Conservation (phyloP, 805 yeast species). For the Saccharomyces jurei region DNA sequence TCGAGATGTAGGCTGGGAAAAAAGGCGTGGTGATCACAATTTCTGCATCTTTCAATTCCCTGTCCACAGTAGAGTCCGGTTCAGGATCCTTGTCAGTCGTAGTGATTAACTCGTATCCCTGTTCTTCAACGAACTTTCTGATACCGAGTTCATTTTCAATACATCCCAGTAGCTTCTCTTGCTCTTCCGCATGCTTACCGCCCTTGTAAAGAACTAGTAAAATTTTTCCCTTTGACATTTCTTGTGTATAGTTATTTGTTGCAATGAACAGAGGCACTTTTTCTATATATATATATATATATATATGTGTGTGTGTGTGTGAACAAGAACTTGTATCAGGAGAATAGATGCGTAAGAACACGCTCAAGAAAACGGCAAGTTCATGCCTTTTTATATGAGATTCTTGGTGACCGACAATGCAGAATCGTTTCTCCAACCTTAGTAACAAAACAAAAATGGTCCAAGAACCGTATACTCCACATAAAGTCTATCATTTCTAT, state of each 20-base stretch:
- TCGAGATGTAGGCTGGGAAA: constrained; percentile 70
- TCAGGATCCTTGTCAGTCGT: constrained; percentile 63
- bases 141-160: constrained; percentile 72
- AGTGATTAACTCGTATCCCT: constrained; percentile 60
- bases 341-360: too few relatives aligned
- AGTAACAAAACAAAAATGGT: background rate
- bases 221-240: constrained; percentile 30
- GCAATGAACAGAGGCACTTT: too few relatives aligned
- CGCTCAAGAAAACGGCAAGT: background rate
- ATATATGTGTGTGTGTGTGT: too few relatives aligned
- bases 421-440: background rate
- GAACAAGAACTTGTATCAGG: too few relatives aligned
- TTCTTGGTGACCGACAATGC: background rate
- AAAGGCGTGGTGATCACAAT: constrained; percentile 75
- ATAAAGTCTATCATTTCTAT: background rate
- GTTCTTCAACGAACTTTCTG: constrained; percentile 49
- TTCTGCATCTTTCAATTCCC: constrained; percentile 63
- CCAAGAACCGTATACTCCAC: background rate
- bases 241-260: background rate
- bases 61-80: constrained; percentile 48
- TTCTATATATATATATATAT: too few relatives aligned
- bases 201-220: constrained; percentile 54
- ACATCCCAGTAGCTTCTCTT: constrained; percentile 56
- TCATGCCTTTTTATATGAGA: background rate
- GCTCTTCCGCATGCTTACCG: constrained; percentile 50